Conservation (phyloP, 495 filamentous ascomycete genomes). For the Penicillium cataractarum region DNA sequence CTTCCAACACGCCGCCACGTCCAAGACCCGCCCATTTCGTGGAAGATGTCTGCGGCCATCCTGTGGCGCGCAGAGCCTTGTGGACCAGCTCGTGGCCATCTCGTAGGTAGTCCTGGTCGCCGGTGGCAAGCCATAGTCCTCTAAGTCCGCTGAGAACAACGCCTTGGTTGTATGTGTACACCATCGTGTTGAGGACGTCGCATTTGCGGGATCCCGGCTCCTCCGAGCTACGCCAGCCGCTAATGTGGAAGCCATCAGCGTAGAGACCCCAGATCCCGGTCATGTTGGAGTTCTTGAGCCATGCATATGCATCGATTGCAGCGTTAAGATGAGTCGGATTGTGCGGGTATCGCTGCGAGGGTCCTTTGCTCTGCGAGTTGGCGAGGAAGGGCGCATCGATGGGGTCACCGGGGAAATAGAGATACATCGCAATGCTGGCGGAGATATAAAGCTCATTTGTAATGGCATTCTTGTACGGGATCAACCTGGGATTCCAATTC, state of each 20-base stretch:
- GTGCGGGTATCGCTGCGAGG: constrained; percentile 45
- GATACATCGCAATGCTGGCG: constrained; percentile 86
- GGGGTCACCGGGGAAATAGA: constrained; percentile 81
- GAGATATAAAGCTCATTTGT: constrained; percentile 92
- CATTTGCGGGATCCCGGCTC: constrained; percentile 61
- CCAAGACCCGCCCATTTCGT: constrained; percentile 73
- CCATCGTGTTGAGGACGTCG: constrained; percentile 81
- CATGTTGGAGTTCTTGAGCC: constrained; percentile 82
- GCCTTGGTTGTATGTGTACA: constrained; percentile 96
- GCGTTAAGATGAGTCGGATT: constrained; percentile 68
- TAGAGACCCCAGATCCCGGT: constrained; percentile 77
- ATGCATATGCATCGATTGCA: constrained; percentile 77
- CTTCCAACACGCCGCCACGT: constrained; percentile 79
- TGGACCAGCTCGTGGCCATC: constrained; percentile 79
- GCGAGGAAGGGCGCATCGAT: constrained; percentile 68
- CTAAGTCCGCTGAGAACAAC: constrained; percentile 85
- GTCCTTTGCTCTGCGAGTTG: constrained; percentile 15
- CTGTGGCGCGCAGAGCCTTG: constrained; percentile 75
- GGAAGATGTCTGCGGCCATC: constrained; percentile 56
- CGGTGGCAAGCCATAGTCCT: constrained; percentile 76
- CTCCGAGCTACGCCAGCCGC: constrained; percentile 55
- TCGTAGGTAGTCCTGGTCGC: constrained; percentile 63
- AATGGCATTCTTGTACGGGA: constrained; percentile 95
- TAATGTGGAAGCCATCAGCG: constrained; percentile 90
- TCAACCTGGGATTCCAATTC: constrained; percentile 83